These are phyloP conservation scores for Tubosaeta sp. DNA, from an alignment of 768 basidiomycete genomes.

Conservation along the genomic window DNA sequence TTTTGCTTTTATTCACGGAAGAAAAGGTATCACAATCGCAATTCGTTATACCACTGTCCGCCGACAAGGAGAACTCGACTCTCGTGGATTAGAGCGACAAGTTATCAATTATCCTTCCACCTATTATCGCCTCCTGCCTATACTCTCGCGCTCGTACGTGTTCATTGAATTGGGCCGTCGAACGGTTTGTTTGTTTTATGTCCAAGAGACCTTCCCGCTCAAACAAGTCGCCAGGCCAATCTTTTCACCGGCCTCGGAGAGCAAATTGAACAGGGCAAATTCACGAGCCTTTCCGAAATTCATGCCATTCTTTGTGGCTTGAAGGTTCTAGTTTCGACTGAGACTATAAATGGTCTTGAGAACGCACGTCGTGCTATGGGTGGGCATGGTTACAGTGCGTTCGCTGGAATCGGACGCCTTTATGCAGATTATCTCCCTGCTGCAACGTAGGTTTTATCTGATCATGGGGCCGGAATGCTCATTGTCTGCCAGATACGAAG, in stretches of 20 bases:
- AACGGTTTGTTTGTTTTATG: conserved; percentile 40
- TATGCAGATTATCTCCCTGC: conserved; percentile 65
- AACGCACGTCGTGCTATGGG: conserved; percentile 67
- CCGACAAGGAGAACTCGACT: conserved; percentile 54
- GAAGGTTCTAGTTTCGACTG: conserved; percentile 54
- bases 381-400: conserved; percentile 72
- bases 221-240: conserved; percentile 34
- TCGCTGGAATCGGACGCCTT: conserved; percentile 58
- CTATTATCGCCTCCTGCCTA: conserved; percentile 67
- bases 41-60: conserved; percentile 72
- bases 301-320: conserved; percentile 69
- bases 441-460: conserved; percentile 46
- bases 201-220: neutral
- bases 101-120: conserved; percentile 71
- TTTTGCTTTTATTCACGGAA: conserved; percentile 12
- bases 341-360: conserved; percentile 57
- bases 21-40: conserved; percentile 51
- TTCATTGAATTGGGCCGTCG: conserved; percentile 61
- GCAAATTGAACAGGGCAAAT: conserved; percentile 52
- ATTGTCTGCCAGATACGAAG: conserved; percentile 52
- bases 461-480: neutral
- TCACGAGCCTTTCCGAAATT: conserved; percentile 62
- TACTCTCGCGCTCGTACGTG: conserved; percentile 64
- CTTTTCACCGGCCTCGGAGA: conserved; percentile 48
- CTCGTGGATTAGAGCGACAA: conserved; percentile 57